Evolutionary conservation across 2,329 filamentous ascomycete genomes (phyloP), one percentile per base, ranked within the genome.

Genomic region (Cladophialophora carrionii): DNA sequence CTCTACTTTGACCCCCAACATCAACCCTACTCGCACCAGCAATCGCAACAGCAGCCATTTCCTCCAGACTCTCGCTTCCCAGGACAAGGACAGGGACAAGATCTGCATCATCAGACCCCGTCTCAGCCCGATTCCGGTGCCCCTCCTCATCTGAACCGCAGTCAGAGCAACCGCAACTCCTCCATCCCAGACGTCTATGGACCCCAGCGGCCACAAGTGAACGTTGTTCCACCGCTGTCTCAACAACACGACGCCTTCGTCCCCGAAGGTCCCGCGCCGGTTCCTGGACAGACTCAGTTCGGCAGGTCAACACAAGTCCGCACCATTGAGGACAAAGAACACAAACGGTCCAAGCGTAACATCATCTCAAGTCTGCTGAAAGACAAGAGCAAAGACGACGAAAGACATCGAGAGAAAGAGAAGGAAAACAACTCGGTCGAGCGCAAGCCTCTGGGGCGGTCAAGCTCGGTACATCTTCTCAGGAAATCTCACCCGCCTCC

Each of bases 381-480:
- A 34, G 66, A 68, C 56, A 70, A 68, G 58, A 57, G 62, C 41
- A 65, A 65, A 52, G 68, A 70, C 63, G 70, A 71, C 43, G 69
- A 71, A 34, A 68, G 61, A 57, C 65, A 69, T 12, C 57, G 63
- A 20, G 68, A 70, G 26, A 68, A 67, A 51, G 66, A 68, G n/a
- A 70, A 67, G 59, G 62, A 65, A 46, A 66, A 64, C 64, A 43
- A 52, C 29, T 32, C 63, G 4, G 9, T 48, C 12, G 64, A 61
- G 46, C 63, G 63, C 43, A 72, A 64, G 49, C 63, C 67, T 24
- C 32, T 71, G n/a, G 66, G 66, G 22, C 66, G 70, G 31, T 68
- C 68, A 20, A 63, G 66, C 24, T 72, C 70, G 20, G 64, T 70
- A 41, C 68, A 70, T 63, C 66, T 72, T 8, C 61, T 72, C 63